phyloP scores from a whole-genome alignment of 2,329 filamentous ascomycete genomes.

The Alternaria tenuissima region DNA sequence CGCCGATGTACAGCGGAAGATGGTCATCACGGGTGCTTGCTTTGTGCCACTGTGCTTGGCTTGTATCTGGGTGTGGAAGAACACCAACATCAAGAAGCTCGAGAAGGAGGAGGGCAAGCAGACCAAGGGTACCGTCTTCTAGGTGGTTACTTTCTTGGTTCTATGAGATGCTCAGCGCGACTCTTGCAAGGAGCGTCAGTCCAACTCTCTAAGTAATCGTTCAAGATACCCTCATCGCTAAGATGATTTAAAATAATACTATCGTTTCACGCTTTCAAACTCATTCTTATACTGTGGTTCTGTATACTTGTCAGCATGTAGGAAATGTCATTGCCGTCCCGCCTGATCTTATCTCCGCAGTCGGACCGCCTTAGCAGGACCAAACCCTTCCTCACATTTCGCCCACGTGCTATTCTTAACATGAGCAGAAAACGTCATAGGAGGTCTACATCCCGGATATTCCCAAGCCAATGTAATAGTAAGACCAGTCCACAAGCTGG shows the following conservation, averaged over 20 bases:
- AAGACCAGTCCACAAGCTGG: too few relatives aligned
- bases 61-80: slow-evolving; percentile 57
- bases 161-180: neutral
- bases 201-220: neutral
- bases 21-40: slow-evolving; percentile 45
- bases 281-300: neutral
- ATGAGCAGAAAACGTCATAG: too few relatives aligned
- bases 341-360: too few relatives aligned
- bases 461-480: too few relatives aligned
- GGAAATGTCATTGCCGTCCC: too few relatives aligned
- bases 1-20: slow-evolving; percentile 41
- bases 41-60: slow-evolving; percentile 46
- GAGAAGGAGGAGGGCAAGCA: slow-evolving; percentile 51
- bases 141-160: slow-evolving; percentile 10
- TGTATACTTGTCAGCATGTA: too few relatives aligned
- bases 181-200: neutral
- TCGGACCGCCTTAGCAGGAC: too few relatives aligned
- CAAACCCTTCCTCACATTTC: too few relatives aligned
- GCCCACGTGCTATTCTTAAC: too few relatives aligned
- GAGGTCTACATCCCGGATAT: too few relatives aligned
- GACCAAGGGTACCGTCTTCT: slow-evolving; percentile 63
- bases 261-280: neutral
- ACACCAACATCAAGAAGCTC: slow-evolving; percentile 60
- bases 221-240: neutral
- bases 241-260: neutral